Evolutionary conservation across 2,329 filamentous ascomycete genomes (phyloP), one percentile per base, ranked within the genome.

Genomic region (Xylariaceae sp.): DNA sequence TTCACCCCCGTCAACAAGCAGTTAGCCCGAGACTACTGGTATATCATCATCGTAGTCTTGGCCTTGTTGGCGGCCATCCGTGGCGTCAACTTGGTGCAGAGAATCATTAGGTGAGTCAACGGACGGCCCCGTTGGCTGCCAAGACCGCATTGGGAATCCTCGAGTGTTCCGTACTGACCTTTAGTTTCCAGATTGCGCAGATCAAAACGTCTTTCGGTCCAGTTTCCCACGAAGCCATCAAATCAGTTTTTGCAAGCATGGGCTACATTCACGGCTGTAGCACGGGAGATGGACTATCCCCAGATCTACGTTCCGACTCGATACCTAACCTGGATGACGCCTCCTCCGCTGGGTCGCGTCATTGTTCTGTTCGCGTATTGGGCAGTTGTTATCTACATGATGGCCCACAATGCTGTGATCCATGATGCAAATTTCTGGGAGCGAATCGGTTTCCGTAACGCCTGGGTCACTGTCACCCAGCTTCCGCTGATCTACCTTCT

Each of bases 361-460:
- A 67, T 86, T 10, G 67, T 82, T 34, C 72, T 87, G 1, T 67
- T 79, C 10, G 74, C 74, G 61, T 87, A 87, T 72, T 86, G 83
- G 82, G 77, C 80, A 45, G 74, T 86, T 60, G 73, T 87, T 53
- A 73, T 82, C 58, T 83, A 80, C 70, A 81, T 86, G 76, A 82
- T 84, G 78, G 74, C 75, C 2, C 74, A 76, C 62, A 73, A 74
- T 18, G 79, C 78, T 53, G 71, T 84, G 50, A 64, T 78, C 50
- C 67, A 79, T 30, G 84, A 86, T 63, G 77, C 75, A 48, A 80
- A 80, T 65, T 86, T 79, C 69, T 85, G 78, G 76, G 86, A 88
- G 70, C 83, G 84, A 61, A 82, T 88, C 58, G 86, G 82, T 4
- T 88, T 84, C 70, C 83, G 86, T 58, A 86, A 86, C 64, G 86